Base-by-base conservation (phyloP, 2,329 filamentous ascomycete genomes). In the Pseudopithomyces maydicus region DNA sequence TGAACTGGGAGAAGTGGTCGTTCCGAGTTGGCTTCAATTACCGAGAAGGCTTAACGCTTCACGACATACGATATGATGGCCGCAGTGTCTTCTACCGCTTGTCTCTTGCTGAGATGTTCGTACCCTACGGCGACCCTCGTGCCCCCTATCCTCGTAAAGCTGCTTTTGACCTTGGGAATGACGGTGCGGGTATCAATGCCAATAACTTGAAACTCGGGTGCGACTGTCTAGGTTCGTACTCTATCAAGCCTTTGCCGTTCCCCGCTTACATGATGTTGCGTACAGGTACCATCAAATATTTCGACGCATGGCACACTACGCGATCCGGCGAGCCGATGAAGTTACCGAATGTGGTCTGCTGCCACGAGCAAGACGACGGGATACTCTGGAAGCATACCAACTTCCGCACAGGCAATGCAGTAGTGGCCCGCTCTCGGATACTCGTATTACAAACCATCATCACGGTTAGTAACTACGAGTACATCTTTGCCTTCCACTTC, bases 141-240 rank as follows among this genome's bases (percentile, higher is more conserved):
- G 77, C 81, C 0, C 88, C 88, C 0, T 90, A 85, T 69, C 86
- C 88, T 51, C 82, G 88, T 41, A 91, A 91, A 70, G 85, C 88
- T 52, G 88, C 78, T 3, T 81, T 81, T 49, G 79, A 81, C 54
- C 66, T 81, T 1, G 79, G 79, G 1, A 76, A 78, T 42, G 73
- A 76, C 50, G 78, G 78, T 6, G 77, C 76, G 0, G 78, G 79
- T 0, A 65, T 76, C 29, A 78, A 73, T 50, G 75, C 79, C 1
- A 81, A 81, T 55, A 79, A 80, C 33, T 60, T 80, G 8, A 62
- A 64, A 35, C 62, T 78, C 5, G 79, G 79, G 0, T 81, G 78
- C 48, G 78, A 81, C 56, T 81, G 79, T 45, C 66, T 80, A 1
- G 79, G 79, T 14, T 33, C 6, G 45, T 55, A 68, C 22, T 19